Evolutionary conservation across 2,329 filamentous ascomycete genomes (phyloP).

Genomic region (Aaosphaeria arxii): DNA sequence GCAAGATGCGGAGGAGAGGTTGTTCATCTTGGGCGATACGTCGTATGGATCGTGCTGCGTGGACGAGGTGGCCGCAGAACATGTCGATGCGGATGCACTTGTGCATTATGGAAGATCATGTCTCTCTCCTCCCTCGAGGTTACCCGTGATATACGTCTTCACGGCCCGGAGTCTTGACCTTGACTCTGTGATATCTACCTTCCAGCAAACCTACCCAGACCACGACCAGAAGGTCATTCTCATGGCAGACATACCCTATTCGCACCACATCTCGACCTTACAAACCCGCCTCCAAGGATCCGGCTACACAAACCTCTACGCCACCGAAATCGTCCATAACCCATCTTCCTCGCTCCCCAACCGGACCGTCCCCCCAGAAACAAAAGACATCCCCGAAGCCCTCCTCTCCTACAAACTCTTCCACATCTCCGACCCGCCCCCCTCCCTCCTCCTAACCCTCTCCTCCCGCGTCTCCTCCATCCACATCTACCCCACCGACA

Average conservation of each 20-base stretch:
- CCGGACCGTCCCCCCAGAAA: constrained; percentile 58
- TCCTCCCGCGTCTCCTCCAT: constrained; percentile 77
- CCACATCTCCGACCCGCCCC: constrained; percentile 78
- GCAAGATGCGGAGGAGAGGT: constrained; percentile 42
- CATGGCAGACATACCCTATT: constrained; percentile 87
- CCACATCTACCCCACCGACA: constrained; percentile 68
- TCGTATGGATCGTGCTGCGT: constrained; percentile 97
- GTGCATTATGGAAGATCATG: constrained; percentile 94
- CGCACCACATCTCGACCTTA: constrained; percentile 66
- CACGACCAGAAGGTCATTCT: constrained; percentile 66
- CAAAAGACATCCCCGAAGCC: constrained; percentile 42
- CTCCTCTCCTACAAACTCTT: constrained; percentile 73
- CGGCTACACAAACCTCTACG: constrained; percentile 70
- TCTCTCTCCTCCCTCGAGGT: constrained; percentile 79
- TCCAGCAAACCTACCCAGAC: constrained; percentile 67
- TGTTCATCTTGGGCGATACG: constrained; percentile 91
- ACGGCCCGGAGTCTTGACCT: constrained; percentile 70
- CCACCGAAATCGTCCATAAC: constrained; percentile 72
- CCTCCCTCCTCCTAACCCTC: constrained; percentile 81
- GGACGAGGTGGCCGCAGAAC: constrained; percentile 93
- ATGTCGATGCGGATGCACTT: constrained; percentile 84
- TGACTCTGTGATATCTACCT: constrained; percentile 56
- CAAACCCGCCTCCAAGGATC: constrained; percentile 50
- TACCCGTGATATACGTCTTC: constrained; percentile 90
- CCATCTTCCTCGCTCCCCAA: constrained; percentile 83